Base-by-base conservation (phyloP, 768 basidiomycete genomes). In the Gymnopilus junonius region DNA sequence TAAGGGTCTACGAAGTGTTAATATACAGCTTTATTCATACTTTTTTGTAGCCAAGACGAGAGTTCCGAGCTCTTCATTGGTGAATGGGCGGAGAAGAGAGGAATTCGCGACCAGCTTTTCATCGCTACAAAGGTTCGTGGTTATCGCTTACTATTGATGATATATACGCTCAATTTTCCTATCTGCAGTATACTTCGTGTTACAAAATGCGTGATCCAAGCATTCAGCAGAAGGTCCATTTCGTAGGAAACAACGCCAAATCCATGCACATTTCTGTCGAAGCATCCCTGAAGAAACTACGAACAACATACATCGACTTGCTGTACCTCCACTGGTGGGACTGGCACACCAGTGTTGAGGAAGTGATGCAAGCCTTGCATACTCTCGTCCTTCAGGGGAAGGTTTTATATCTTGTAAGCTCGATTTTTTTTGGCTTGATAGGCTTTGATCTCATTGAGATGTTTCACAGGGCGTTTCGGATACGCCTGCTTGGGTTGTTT, bases 311-410 rank as follows among this genome's bases (percentile, higher is more conserved):
- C 60, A 80, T 84, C 61, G 84, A 86, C 63, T 67, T 85, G 40
- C 70, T 82, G 11, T 83, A 82, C 65, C 53, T 82, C 1, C 80
- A 83, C 61, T 80, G 76, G 74, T 85, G 85, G 85, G 86, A 87
- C 66, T 85, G 76, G 65, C 71, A 78, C 14, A 85, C 83, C 10
- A 75, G 77, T 8, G 76, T 88, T 42, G 82, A 84, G 66, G 87
- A 89, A 71, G 73, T 88, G 25, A 87, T 89, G 85, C 55, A 72
- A 61, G 8, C 48, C 39, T 73, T 89, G 7, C 83, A 88, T 62
- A 74, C 77, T 21, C 77, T 88, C 34, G 82, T 88, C 34, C 69
- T 71, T 4, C 69, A 76, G 42, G 82, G 86, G 21, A 87, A 88
- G 66, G 84, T 87, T 7, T 68, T 83, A 7, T 83, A 83, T 65